These are phyloP conservation scores for Gamarada debralockiae DNA, from an alignment of 495 filamentous ascomycete species.

Conservation along the genomic window DNA sequence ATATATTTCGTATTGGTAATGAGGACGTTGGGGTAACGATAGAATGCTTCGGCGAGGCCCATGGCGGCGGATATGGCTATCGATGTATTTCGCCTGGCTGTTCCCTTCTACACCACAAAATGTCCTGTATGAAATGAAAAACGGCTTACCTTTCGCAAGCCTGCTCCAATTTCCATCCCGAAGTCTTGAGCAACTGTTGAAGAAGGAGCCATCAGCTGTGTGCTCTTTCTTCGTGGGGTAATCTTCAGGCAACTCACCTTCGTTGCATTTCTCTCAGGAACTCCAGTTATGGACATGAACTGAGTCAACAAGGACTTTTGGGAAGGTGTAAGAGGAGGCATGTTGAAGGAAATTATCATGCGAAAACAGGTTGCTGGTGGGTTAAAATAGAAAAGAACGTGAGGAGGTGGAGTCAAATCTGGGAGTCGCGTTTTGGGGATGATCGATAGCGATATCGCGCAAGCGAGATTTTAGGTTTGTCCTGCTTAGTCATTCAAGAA, in stretches of 20 bases:
- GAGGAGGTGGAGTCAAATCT: too few species aligned
- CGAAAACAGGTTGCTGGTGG: too few species aligned
- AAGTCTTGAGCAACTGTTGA: slow-evolving; percentile 25
- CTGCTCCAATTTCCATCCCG: slow-evolving; percentile 43
- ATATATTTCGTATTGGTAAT: not conserved
- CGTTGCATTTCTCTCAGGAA: slow-evolving; percentile 46
- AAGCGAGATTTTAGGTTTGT: too few species aligned
- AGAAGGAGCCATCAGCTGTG: slow-evolving; percentile 14
- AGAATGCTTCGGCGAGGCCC: not conserved
- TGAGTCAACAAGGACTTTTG: slow-evolving; percentile 49
- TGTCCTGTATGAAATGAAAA: slow-evolving; percentile 7
- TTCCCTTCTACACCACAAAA: not conserved
- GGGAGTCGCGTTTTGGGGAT: not conserved
- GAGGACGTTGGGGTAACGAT: not conserved
- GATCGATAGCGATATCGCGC: too few species aligned
- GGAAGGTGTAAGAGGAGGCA: slow-evolving; percentile 34
- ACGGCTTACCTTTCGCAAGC: slow-evolving; percentile 45
- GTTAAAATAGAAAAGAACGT: too few species aligned
- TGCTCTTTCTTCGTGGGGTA: not conserved
- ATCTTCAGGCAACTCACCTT: slow-evolving; percentile 39
- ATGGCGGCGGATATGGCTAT: not conserved
- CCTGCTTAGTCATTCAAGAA: too few species aligned
- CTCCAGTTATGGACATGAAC: slow-evolving; percentile 50
- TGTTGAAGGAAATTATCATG: slow-evolving; percentile 6
- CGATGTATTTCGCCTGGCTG: too few species aligned